Base-by-base conservation (phyloP, 176 grass and related monocot species). In the Oropetium thomaeum region DNA sequence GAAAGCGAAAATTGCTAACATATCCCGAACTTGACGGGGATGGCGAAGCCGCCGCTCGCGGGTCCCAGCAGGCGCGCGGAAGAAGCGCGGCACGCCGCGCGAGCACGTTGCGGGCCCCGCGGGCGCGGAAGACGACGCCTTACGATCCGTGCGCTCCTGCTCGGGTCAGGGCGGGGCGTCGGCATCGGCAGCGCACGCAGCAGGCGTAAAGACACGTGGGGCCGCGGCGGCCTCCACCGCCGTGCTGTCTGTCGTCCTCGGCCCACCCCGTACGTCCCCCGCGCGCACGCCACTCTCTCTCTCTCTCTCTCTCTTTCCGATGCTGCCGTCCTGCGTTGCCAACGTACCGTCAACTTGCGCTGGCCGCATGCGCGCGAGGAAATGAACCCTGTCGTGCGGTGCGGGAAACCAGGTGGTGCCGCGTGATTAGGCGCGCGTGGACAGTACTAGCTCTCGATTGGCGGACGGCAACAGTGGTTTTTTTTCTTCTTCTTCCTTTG, bases 161-260 rank as follows among this genome's bases (percentile, higher is more conserved):
- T 87, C 73, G 79, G 74, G 85, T 34, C 85, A 62, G 74, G 9
- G 58, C 8, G 57, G 58, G 43, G 71, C 85, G 44, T 65, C 73
- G 74, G 78, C 78, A 35, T 67, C 67, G 69, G 73, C 65, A 37
- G 59, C 69, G 74, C 85, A 87, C 53, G 80, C 62, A 62, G 80
- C 60, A 33, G 85, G 63, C 75, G 81, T 82, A 54, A 67, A 53
- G 80, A 73, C 75, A 83, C 85, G 80, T 83, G 85, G 80, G 82
- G 52, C 62, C 71, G 83, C 83, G 47, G 85, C 84, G 73, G 79
- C 59, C 58, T 73, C 74, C 85, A 39, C 32, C 60, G 34, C 79
- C 79, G 8, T 52, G 67, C 60, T 73, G 79, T 66, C 23, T 27
- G 53, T 57, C 53, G 53, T 57, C 53, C 53, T 57, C 58, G 71